These are phyloP conservation scores for Hypericum androsaemum DNA, from an alignment of 345 rosid genomes.

Conservation along the genomic window DNA sequence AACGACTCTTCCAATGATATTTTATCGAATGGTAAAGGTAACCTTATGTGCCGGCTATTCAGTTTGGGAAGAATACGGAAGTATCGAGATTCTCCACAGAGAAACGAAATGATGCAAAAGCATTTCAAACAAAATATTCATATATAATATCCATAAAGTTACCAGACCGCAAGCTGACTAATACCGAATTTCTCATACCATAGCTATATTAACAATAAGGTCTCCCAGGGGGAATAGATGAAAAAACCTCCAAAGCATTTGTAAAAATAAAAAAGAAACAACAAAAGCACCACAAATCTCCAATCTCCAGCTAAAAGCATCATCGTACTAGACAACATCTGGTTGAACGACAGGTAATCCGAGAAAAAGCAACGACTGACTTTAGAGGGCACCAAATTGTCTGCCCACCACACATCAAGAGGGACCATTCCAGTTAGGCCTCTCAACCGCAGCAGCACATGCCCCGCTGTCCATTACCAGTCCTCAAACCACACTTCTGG, in stretches of 20 bases:
- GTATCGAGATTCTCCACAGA: too few relatives aligned
- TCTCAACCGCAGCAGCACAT: constrained; percentile 8
- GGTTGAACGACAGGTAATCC: constrained; percentile 21
- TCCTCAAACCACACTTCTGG: constrained; percentile 21
- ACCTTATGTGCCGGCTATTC: too few relatives aligned
- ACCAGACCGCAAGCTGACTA: constrained; percentile 33
- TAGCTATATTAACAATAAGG: constrained; percentile 46
- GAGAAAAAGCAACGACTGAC: constrained; percentile 17
- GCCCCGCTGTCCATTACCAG: constrained; percentile 16
- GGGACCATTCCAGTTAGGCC: constrained; percentile 9
- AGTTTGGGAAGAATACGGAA: too few relatives aligned
- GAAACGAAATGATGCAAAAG: background rate
- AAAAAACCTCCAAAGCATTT: constrained; percentile 21
- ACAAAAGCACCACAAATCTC: constrained; percentile 30
- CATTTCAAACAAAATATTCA: constrained; percentile 3
- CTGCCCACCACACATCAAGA: constrained; percentile 18
- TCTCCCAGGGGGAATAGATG: constrained; percentile 7
- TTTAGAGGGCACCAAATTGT: constrained; percentile 13
- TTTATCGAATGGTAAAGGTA: too few relatives aligned
- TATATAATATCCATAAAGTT: constrained; percentile 8
- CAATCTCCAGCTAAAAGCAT: constrained; percentile 40
- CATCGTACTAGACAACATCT: constrained; percentile 21
- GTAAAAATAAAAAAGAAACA: constrained; percentile 7
- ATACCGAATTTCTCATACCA: constrained; percentile 36
- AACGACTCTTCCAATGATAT: too few relatives aligned